Percentiles rank a stretch among this genome's conserved stretches.
phyloP scores from a whole-genome alignment of 345 rosid species.

The Eucalyptus paniculata region DNA sequence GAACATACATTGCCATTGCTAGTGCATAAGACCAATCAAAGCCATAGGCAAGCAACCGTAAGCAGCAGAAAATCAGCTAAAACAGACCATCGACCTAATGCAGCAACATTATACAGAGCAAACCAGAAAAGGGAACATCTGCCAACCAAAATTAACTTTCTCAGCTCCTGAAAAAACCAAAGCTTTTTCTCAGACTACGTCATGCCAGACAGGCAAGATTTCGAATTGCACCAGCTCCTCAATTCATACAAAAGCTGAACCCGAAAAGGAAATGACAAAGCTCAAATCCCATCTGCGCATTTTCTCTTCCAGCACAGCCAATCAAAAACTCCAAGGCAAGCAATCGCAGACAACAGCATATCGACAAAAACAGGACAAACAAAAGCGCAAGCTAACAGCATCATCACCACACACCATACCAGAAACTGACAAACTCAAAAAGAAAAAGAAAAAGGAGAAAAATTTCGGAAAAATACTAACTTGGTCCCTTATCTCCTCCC shows the following conservation, averaged over 20 bases:
- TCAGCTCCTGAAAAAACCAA: neutral
- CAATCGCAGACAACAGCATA: neutral
- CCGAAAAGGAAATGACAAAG: neutral
- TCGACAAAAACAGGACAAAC: neutral
- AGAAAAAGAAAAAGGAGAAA: neutral
- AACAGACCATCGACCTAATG: neutral
- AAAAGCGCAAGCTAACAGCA: neutral
- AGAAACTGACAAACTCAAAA: neutral
- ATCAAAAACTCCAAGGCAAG: neutral
- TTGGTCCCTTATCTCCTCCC: conserved; percentile 94
- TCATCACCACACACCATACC: neutral
- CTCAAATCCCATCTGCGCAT: neutral
- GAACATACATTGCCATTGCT: neutral
- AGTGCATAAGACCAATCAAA: neutral
- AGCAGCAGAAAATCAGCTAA: neutral
- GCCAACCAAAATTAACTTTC: neutral
- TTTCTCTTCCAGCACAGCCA: neutral
- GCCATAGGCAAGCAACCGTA: neutral
- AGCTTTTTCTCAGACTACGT: neutral
- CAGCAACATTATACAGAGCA: neutral
- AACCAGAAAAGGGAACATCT: neutral
- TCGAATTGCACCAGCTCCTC: neutral
- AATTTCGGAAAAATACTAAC: neutral
- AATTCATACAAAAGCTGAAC: neutral
- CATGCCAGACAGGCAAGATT: neutral